Base-by-base conservation (phyloP, 2,329 filamentous ascomycete genomes). In the Blastomyces emzantsi region DNA sequence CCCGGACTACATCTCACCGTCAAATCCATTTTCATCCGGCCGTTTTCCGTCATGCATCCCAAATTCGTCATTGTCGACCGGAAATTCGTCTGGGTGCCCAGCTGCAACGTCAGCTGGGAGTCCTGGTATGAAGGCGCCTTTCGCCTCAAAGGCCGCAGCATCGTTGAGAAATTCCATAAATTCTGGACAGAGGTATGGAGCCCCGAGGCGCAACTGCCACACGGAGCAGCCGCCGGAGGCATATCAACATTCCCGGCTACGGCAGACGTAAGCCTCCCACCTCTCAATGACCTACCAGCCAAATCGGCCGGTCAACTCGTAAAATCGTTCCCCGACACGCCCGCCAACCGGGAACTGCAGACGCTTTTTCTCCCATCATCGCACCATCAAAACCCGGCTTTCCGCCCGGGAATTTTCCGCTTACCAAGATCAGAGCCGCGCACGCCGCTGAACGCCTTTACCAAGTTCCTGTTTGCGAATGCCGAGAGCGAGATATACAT, bases 21-120 rank as follows among this genome's bases (percentile, higher is more conserved):
- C 63, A 92, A 91, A 77, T 90, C 86, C 66, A 79, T 93, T 8
- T 95, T 95, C 74, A 85, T 93, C 66, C 79, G 87, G 2, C 90
- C 90, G 0, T 86, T 94, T 65, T 90, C 89, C 70, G 87, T 95
- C n/a, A 89, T 94, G 85, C 90, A 95, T 71, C 88, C 90, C 0
- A 95, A 95, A 70, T 93, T 90, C 68, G 80, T 93, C 47, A 80
- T 94, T 17, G 74, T 93, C 0, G 90, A 95, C 72, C 82, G 87
- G 0, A 73, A 78, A 41, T 80, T 77, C 2, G 88, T 88, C 0
- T 87, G 88, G 69, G 74, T 94, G 11, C 90, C 90, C 0, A 91
- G 88, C 69, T 92, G 89, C 74, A 95, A 95, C 69, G 85, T 95
- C 4, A 92, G 88, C 70, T 94, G 89, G 89, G 90, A 94, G 74